These are phyloP conservation scores for Crucibulum parvulum DNA, from an alignment of 1,284 basidiomycete genomes.

Conservation along the genomic window DNA sequence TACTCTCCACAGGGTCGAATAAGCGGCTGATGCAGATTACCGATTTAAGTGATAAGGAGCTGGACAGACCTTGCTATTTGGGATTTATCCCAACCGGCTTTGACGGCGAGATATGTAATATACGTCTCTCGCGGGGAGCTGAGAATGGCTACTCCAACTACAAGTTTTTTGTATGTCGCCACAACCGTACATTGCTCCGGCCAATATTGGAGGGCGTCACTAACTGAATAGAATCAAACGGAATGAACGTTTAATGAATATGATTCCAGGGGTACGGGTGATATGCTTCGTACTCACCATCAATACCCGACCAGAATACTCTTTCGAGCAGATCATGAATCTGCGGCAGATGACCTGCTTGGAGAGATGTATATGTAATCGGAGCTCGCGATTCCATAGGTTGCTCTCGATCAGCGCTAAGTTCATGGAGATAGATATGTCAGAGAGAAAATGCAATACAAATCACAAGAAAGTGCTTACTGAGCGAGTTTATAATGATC, in stretches of 20 bases:
- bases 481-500: slow-evolving; percentile 65
- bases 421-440: neutral
- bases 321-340: slow-evolving; percentile 71
- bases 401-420: slow-evolving; percentile 60
- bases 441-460: neutral
- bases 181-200: slow-evolving; percentile 77
- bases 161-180: slow-evolving; percentile 71
- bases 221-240: slow-evolving; percentile 50
- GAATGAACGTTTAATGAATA: slow-evolving; percentile 2
- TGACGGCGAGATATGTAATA: slow-evolving; percentile 79
- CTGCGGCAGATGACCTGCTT: slow-evolving; percentile 65
- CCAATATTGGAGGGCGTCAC: slow-evolving; percentile 67
- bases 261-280: neutral
- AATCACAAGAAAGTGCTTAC: slow-evolving; percentile 44
- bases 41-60: slow-evolving; percentile 16
- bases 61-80: slow-evolving; percentile 70
- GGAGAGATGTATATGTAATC: slow-evolving; percentile 69
- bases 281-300: slow-evolving; percentile 51
- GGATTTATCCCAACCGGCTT: slow-evolving; percentile 78
- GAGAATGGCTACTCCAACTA: slow-evolving; percentile 74
- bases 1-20: slow-evolving; percentile 27
- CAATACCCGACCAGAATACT: slow-evolving; percentile 77
- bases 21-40: neutral
- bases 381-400: slow-evolving; percentile 51
- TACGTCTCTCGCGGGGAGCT: slow-evolving; percentile 83